phyloP scores from a whole-genome alignment of 2,329 filamentous ascomycete species.

The Aspergillus aculeatus region DNA sequence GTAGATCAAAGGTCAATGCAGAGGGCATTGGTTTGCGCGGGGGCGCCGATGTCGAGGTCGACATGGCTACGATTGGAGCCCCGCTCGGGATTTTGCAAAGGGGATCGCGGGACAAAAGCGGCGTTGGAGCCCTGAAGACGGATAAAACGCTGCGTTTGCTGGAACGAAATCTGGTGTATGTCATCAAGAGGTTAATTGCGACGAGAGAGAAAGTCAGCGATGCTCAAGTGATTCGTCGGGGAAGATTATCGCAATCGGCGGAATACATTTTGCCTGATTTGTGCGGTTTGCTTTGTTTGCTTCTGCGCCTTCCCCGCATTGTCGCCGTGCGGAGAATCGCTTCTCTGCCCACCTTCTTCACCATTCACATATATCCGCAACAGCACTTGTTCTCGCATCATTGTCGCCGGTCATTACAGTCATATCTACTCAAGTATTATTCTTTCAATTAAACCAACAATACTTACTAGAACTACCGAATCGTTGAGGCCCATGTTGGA shows the following conservation, averaged over 20 bases:
- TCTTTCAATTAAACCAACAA: too few species aligned
- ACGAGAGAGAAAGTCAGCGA: background rate
- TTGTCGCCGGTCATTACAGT: too few species aligned
- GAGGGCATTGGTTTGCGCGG: conserved; percentile 45
- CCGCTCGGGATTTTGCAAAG: conserved; percentile 5
- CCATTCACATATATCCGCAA: too few species aligned
- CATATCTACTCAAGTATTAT: too few species aligned
- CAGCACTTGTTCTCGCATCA: too few species aligned
- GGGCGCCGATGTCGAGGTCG: conserved; percentile 22
- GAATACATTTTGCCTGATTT: conserved; percentile 17
- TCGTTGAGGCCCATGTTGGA: too few species aligned
- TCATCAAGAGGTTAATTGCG: conserved; percentile 7
- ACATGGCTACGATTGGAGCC: conserved; percentile 28
- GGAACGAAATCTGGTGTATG: background rate
- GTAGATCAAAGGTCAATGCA: conserved; percentile 74
- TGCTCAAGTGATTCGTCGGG: conserved; percentile 1
- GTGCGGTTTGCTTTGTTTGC: conserved; percentile 7
- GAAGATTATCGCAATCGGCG: background rate
- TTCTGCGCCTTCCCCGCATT: background rate
- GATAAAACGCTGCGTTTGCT: background rate
- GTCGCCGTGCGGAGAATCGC: too few species aligned
- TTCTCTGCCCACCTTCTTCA: too few species aligned
- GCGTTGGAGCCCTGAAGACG: background rate
- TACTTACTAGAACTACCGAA: too few species aligned
- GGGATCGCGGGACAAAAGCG: background rate